Evolutionary conservation across 768 basidiomycete genomes (phyloP).

Genomic region (Pholiota conissans): DNA sequence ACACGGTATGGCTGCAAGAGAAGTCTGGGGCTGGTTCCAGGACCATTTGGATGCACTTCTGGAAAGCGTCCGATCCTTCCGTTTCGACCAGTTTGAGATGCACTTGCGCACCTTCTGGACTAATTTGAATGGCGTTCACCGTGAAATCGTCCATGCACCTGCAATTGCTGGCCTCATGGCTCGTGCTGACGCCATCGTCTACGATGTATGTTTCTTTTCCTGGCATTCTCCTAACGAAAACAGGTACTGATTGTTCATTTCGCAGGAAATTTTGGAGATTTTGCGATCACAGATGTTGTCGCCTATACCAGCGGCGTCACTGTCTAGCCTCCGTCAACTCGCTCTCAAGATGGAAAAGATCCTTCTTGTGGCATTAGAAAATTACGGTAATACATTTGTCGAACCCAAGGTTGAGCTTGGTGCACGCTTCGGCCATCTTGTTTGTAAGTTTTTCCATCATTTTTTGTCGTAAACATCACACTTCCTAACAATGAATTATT

Average conservation of each 20-base stretch:
- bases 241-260: constrained; percentile 18
- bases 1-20: constrained; percentile 77
- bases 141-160: constrained; percentile 88
- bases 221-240: constrained; percentile 1
- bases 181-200: constrained; percentile 86
- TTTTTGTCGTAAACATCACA: constrained; percentile 5
- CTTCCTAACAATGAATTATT: constrained; percentile 12
- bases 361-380: constrained; percentile 74
- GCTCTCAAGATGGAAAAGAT: constrained; percentile 94
- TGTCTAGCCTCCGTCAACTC: constrained; percentile 74
- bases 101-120: constrained; percentile 87
- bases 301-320: constrained; percentile 63
- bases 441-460: constrained; percentile 56
- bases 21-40: constrained; percentile 92
- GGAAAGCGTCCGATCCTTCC: constrained; percentile 72
- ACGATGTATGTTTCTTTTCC: constrained; percentile 66
- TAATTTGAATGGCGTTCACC: constrained; percentile 66
- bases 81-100: constrained; percentile 90
- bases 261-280: constrained; percentile 82
- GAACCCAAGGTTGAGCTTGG: constrained; percentile 91
- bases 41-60: constrained; percentile 84
- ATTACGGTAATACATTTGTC: constrained; percentile 86
- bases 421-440: constrained; percentile 87
- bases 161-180: constrained; percentile 88
- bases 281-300: constrained; percentile 84